Evolutionary conservation across 495 filamentous ascomycete species (phyloP), one percentile per base, ranked within the genome.

Genomic region (Aspergillus incahuasiensis): DNA sequence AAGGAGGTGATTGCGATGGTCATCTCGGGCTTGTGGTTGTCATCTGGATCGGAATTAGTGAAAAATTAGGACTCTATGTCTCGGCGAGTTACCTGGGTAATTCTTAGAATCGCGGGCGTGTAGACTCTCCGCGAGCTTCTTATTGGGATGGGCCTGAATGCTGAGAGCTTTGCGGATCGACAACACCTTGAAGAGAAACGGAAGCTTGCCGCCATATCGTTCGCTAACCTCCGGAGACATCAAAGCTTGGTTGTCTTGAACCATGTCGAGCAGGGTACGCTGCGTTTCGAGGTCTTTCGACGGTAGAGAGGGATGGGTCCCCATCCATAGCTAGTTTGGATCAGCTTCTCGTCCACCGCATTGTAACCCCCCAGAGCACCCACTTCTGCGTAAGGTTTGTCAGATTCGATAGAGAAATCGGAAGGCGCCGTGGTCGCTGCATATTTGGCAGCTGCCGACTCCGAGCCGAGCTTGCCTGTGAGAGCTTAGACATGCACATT

Each of bases 21-120:
- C 94, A 98, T 98, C 71, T 98, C 94, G 43, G 94, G 94, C 71
- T 98, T 98, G 77, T 98, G 94, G 71, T 98, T 98, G 74, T 97
- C 92, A 79, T 98, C 92, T 85, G 35, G 3, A 4, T 30, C 12
- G 5, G 40, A 45, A 7, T 34, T 3, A 2, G 16, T 48, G 18
- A 59, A 18, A 21, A 54, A 43, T 3, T 21, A 39, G 19, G 19
- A 49, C 21, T 9, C 16, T 8, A 42, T 18, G 13, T 56, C 2
- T 61, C 16, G 19, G 58, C 46, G n/a, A n/a, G n/a, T n/a, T 63
- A 85, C 83, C 84, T 55, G 92, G 92, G 64, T 98, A 98, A 78
- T 98, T 95, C 75, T 88, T 90, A 16, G 90, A 82, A 63, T 98
- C 94, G 57, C 80, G 81, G 21, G 82, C 81, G 71, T 97, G 94